Percentiles rank a stretch among this genome's conserved stretches.
Conservation (phyloP, 225 moss, liverwort and hornwort species). For the Thuidium tamariscinum region DNA sequence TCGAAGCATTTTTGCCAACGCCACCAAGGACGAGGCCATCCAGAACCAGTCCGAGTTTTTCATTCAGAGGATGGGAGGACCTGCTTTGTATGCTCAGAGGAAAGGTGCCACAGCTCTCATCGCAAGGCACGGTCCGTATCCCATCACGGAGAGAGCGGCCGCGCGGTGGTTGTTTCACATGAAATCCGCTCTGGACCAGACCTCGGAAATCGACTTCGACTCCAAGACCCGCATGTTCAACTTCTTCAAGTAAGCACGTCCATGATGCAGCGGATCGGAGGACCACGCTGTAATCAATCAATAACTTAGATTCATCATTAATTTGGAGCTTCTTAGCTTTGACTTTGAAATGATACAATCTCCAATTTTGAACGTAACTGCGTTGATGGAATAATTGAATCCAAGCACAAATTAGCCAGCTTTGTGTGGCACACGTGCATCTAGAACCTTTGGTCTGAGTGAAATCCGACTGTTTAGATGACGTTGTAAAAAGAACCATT, state of each 20-base stretch:
- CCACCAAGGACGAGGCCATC: constrained; percentile 59
- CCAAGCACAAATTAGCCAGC: not conserved
- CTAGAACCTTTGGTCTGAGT: not conserved
- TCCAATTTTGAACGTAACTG: not conserved
- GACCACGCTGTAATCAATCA: too few species aligned
- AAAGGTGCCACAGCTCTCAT: constrained; percentile 65
- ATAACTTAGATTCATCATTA: too few species aligned
- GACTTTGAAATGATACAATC: not conserved
- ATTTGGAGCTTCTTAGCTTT: too few species aligned
- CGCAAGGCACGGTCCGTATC: constrained; percentile 56
- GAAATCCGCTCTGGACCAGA: constrained; percentile 49
- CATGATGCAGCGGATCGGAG: not conserved
- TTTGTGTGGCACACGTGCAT: not conserved
- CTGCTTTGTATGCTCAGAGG: constrained; percentile 44
- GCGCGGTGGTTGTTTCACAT: constrained; percentile 66
- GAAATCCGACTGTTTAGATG: not conserved
- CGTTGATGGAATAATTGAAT: not conserved
- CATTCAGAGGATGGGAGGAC: constrained; percentile 77
- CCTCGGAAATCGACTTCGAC: constrained; percentile 40
- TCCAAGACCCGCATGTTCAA: constrained; percentile 52
- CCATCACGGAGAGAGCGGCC: constrained; percentile 62
- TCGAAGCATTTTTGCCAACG: constrained; percentile 55
- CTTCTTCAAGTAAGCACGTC: constrained; percentile 47
- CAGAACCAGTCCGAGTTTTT: constrained; percentile 77
- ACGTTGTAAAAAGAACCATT: not conserved